Evolutionary conservation across 768 basidiomycete species (phyloP), one percentile per base, ranked within the genome.

Genomic region (Mycena capillaripes): DNA sequence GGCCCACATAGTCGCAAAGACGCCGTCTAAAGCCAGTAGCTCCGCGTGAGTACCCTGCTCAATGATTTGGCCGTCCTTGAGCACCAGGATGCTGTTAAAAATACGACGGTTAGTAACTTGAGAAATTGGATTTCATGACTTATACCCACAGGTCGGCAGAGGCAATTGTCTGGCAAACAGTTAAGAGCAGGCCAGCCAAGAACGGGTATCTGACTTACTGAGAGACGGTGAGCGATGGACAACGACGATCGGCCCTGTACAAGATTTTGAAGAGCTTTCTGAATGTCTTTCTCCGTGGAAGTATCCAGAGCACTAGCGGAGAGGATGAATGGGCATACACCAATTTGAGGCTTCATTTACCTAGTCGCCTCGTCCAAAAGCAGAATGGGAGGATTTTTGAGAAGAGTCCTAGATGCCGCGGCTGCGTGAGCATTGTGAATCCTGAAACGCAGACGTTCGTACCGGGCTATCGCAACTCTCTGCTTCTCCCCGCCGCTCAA

Each of bases 401-500:
- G 81, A 52, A 97, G 85, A 9, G 95, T 96, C 65, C 96, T 84
- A 12, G 25, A 66, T 27, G 23, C 9, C 4, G n/a, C 30, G 25
- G 9, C 16, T 11, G 38, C 50, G 44, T 67, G 16, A 68, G 50
- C 25, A 10, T 38, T 36, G 16, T 55, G 42, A 25, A 10, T 21
- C 11, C 30, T 25, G 34, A 25, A 25, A 40, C 21, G 10, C 19
- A 55, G 42, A 65, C 21, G 32, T 27, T 4, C 68, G 9, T 67
- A 74, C 73, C 73, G 65, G 0, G 96, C 95, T 78, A 97, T 95
- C 7, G 95, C 93, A 2, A 96, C 94, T 23, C 95, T 87, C 80
- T 97, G 95, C 82, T 95, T 95, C 84, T 97, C 95, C 12, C 96
- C 96, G 4, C 96, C 96, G 70, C 91, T 92, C 38, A 97, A 82